Conservation (phyloP, 768 basidiomycete species). For the Tricholoma sp. region DNA sequence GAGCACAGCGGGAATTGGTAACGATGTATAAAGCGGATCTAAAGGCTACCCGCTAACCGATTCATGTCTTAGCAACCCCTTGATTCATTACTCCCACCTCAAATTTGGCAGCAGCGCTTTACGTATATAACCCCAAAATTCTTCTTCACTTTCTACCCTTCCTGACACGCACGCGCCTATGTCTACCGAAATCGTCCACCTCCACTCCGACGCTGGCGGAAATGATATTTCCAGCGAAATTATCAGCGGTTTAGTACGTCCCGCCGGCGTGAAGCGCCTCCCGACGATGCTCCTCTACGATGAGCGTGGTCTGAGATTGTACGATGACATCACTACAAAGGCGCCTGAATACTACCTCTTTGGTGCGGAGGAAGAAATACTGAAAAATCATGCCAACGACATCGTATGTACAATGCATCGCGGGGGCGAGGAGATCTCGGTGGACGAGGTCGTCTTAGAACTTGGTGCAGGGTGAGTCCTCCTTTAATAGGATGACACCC, state of each 20-base stretch:
- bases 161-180: conserved; percentile 18
- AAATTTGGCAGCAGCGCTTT: not conserved
- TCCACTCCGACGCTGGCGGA: conserved; percentile 32
- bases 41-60: not conserved
- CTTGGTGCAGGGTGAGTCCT: conserved; percentile 86
- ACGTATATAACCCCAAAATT: conserved; percentile 3
- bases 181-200: conserved; percentile 46
- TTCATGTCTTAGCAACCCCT: not conserved
- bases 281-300: conserved; percentile 87
- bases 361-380: conserved; percentile 79
- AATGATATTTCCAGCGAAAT: conserved; percentile 42
- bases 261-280: conserved; percentile 52
- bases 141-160: not conserved
- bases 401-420: conserved; percentile 73
- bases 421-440: conserved; percentile 24
- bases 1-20: too few relatives aligned
- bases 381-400: conserved; percentile 65
- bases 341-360: conserved; percentile 89
- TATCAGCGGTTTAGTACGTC: conserved; percentile 48
- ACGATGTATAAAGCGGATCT: not conserved
- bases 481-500: not conserved
- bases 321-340: conserved; percentile 78
- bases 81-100: conserved; percentile 3
- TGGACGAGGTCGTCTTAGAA: conserved; percentile 69
- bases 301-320: conserved; percentile 77